Evolutionary conservation across 2,329 filamentous ascomycete genomes (phyloP), one percentile per base, ranked within the genome.

Genomic region (Blumeria hordei): DNA sequence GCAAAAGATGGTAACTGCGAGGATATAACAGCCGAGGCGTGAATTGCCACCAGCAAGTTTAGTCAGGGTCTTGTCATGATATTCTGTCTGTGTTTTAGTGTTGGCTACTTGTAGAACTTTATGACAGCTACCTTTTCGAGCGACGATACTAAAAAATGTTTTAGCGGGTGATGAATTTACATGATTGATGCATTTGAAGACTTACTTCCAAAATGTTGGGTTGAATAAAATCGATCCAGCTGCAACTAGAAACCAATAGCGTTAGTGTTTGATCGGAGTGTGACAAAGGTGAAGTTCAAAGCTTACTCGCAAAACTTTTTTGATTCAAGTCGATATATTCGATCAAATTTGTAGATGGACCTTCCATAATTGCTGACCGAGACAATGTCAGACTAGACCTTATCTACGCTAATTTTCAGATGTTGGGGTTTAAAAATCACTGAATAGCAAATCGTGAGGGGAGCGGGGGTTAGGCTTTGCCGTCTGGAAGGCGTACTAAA

Each of bases 121-220:
- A 62, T 9, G 14, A 8, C 1, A 14, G 11, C 28, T 69, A 88
- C 85, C 85, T 80, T 81, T 77, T 64, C 88, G 82, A 58, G 88
- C 88, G 62, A 87, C 80, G 64, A 88, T 84, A 68, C 86, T 93
- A 56, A 39, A n/a, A 54, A 10, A 18, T n/a, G 37, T 60, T 55
- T 60, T 56, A 50, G 34, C 18, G 47, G 11, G 32, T 14, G 11
- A 32, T 32, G 10, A 36, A 10, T 57, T 7, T 11, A 36, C 8
- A 18, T 54, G 43, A 49, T 16, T 12, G 37, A 49, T 21, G 53
- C 41, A 51, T 44, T 37, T 59, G 57, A 53, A 58, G 54, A 76
- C 85, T 74, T 75, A 94, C 88, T 98, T 98, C 92, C 92, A 98
- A 70, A 95, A 96, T n/a, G 92, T 82, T 21, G 92, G 92, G 70